Conservation (phyloP, 257 asterid genomes). For the Solanum pimpinellifolium region DNA sequence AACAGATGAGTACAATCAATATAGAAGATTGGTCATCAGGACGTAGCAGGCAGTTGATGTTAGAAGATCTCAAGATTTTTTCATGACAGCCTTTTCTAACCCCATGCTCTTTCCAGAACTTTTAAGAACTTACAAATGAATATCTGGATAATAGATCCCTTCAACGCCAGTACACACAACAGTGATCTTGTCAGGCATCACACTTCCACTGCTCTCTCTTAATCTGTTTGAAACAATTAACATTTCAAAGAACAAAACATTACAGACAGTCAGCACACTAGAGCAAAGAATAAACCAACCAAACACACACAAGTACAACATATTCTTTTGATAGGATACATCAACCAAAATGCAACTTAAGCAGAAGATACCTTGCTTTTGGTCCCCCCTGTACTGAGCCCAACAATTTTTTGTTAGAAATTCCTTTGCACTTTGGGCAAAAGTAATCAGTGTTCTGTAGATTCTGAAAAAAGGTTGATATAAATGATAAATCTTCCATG, state of each 20-base stretch:
- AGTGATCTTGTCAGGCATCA: slow-evolving; percentile 40
- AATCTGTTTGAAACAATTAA: slow-evolving; percentile 21
- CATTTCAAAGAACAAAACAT: not conserved
- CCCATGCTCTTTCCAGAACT: not conserved
- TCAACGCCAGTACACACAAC: slow-evolving; percentile 77
- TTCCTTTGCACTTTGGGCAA: slow-evolving; percentile 79
- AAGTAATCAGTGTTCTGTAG: slow-evolving; percentile 44
- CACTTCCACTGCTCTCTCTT: slow-evolving; percentile 28
- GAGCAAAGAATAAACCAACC: not conserved
- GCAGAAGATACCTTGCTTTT: slow-evolving; percentile 29
- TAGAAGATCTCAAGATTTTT: not conserved
- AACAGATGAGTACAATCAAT: not conserved
- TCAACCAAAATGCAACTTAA: not conserved
- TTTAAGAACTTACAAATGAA: slow-evolving; percentile 60
- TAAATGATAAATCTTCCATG: slow-evolving; percentile 8
- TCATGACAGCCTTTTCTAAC: not conserved
- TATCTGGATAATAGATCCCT: slow-evolving; percentile 61
- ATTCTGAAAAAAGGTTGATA: slow-evolving; percentile 33
- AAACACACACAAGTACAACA: not conserved
- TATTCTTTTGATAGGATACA: not conserved
- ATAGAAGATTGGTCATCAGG: not conserved
- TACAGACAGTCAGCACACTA: not conserved
- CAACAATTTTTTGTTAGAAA: slow-evolving; percentile 21
- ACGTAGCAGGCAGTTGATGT: not conserved
- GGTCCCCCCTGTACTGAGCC: slow-evolving; percentile 20